phyloP scores from a whole-genome alignment of 2,329 filamentous ascomycete species.

The Trichoderma atrobrunneum region DNA sequence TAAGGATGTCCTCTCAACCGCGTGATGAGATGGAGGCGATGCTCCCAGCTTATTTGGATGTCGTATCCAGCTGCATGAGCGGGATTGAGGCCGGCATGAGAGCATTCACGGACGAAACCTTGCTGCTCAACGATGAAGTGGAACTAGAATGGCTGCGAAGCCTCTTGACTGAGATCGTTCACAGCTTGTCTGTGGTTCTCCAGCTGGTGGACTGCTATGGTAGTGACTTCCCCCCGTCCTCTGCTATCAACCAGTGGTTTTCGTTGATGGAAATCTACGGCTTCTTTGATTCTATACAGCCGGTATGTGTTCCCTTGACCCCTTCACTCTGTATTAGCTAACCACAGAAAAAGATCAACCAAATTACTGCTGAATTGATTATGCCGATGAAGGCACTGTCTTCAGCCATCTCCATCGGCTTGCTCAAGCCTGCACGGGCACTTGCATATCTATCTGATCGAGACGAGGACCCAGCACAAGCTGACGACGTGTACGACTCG shows the following conservation, averaged over 20 bases:
- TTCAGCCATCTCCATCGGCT: slow-evolving; percentile 66
- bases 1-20: slow-evolving; percentile 27
- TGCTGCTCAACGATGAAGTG: slow-evolving; percentile 50
- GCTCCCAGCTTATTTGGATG: slow-evolving; percentile 47
- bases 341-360: slow-evolving; percentile 33
- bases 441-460: slow-evolving; percentile 42
- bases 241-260: slow-evolving; percentile 69
- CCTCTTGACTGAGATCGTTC: slow-evolving; percentile 66
- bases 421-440: slow-evolving; percentile 65
- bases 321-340: slow-evolving; percentile 18
- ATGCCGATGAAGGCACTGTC: slow-evolving; percentile 67
- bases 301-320: slow-evolving; percentile 27
- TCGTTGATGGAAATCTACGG: slow-evolving; percentile 63
- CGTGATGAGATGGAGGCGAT: slow-evolving; percentile 44
- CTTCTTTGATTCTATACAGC: slow-evolving; percentile 65
- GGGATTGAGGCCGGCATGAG: slow-evolving; percentile 49
- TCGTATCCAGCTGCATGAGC: slow-evolving; percentile 48
- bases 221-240: slow-evolving; percentile 54
- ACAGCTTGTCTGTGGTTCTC: slow-evolving; percentile 71
- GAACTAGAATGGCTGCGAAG: slow-evolving; percentile 60
- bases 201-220: slow-evolving; percentile 63
- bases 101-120: slow-evolving; percentile 49
- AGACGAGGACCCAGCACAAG: slow-evolving; percentile 36
- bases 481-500: slow-evolving; percentile 42
- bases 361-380: slow-evolving; percentile 49